Percentiles rank a stretch among this genome's conserved stretches.
Conservation (phyloP, 768 basidiomycete species). For the Hypholoma sublateritium region DNA sequence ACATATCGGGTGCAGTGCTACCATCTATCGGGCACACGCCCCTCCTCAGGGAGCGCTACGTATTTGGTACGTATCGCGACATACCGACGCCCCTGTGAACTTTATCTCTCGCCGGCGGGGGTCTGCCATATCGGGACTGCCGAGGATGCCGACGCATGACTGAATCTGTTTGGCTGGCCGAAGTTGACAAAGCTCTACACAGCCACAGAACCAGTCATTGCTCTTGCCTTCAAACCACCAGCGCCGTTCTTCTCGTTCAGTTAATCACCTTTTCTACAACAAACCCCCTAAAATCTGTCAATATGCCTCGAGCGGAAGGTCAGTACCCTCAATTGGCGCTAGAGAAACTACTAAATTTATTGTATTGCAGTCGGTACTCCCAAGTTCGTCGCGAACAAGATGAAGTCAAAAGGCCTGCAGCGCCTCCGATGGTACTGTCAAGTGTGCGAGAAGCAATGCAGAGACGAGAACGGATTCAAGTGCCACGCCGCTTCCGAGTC, state of each 20-base stretch:
- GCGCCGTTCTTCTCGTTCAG: neutral
- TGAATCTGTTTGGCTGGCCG: neutral
- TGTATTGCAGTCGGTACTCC: constrained; percentile 70
- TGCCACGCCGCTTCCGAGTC: constrained; percentile 87
- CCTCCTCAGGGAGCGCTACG: neutral
- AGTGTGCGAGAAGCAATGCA: constrained; percentile 98
- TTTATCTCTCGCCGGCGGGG: neutral
- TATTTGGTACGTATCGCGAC: neutral
- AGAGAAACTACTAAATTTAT: neutral
- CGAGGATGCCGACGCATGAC: neutral
- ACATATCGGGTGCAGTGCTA: neutral
- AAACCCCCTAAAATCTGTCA: constrained; percentile 3
- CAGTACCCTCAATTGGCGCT: neutral
- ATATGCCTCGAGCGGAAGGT: constrained; percentile 88
- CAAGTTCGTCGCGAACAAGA: constrained; percentile 90
- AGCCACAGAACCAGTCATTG: constrained; percentile 13
- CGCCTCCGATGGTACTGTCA: constrained; percentile 98
- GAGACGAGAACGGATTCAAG: constrained; percentile 99
- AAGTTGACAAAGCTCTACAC: constrained; percentile 4
- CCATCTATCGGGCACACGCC: neutral
- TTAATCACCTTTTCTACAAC: neutral
- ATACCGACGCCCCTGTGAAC: neutral
- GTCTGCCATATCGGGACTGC: neutral
- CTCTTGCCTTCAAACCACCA: constrained; percentile 12
- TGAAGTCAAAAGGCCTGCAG: constrained; percentile 97